Conservation (phyloP, 352 stramenopile species). For the Phytophthora sojae region DNA sequence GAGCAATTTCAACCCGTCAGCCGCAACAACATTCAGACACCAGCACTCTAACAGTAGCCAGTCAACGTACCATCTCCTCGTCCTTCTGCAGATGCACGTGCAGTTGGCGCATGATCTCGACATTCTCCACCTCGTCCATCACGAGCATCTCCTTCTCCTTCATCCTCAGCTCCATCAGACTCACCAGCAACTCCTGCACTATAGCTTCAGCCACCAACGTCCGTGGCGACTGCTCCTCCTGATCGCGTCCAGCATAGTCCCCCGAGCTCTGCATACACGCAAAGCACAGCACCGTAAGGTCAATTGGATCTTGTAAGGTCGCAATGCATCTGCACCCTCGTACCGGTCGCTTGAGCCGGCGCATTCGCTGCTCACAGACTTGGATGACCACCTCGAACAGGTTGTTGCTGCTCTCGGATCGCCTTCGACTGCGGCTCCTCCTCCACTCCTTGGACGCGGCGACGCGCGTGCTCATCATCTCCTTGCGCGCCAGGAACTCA, state of each 20-base stretch:
- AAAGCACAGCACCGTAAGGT: conserved; percentile 5
- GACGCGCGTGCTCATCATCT: conserved; percentile 45
- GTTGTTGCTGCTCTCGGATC: conserved; percentile 36
- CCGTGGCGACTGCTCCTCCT: conserved; percentile 37
- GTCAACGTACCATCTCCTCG: conserved; percentile 48
- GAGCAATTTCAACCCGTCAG: conserved; percentile 4
- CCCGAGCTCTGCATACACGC: conserved; percentile 16
- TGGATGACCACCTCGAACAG: conserved; percentile 59
- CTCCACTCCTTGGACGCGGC: conserved; percentile 38
- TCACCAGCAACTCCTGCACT: conserved; percentile 72
- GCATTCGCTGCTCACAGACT: conserved; percentile 66
- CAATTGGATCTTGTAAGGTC: not conserved
- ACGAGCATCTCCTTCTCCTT: conserved; percentile 64
- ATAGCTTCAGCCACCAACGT: conserved; percentile 70
- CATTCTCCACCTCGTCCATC: conserved; percentile 65
- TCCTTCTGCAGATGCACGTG: conserved; percentile 55
- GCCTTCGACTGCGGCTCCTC: conserved; percentile 30
- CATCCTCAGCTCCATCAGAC: conserved; percentile 57
- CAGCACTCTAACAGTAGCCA: not conserved
- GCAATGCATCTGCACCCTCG: not conserved
- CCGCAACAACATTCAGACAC: conserved; percentile 8
- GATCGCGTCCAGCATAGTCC: conserved; percentile 14
- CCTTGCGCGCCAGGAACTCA: conserved; percentile 62
- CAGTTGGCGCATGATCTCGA: conserved; percentile 62
- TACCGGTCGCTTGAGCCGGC: conserved; percentile 41